Percentiles rank a stretch among this genome's conserved stretches.
Evolutionary conservation across 2,329 filamentous ascomycete species (phyloP).

Genomic region (Diaporthe humulicola): DNA sequence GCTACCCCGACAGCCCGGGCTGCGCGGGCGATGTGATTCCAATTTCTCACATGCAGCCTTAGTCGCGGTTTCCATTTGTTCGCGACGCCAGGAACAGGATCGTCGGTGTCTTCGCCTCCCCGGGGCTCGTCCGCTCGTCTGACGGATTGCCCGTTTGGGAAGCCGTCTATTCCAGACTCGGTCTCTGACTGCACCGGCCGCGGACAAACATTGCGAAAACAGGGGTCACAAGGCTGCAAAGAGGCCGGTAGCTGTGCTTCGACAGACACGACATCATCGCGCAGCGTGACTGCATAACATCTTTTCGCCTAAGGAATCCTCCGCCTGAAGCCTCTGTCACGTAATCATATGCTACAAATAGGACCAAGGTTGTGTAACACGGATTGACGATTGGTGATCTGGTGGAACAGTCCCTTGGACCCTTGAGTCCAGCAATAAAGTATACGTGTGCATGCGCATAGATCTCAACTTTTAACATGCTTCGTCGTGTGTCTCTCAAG

Average conservation of each 20-base stretch:
- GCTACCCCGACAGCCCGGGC: background rate
- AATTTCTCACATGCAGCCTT: slow-evolving; percentile 30
- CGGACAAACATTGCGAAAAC: background rate
- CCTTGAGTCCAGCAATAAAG: background rate
- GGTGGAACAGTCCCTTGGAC: background rate
- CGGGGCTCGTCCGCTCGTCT: slow-evolving; percentile 12
- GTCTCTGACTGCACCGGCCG: background rate
- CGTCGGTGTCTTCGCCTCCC: background rate
- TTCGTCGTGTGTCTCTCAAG: background rate
- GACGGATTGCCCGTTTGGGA: slow-evolving; percentile 24
- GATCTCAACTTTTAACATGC: background rate
- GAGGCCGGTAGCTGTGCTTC: background rate
- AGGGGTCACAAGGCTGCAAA: slow-evolving; percentile 26
- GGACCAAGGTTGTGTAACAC: background rate
- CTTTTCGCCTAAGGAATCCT: slow-evolving; percentile 5
- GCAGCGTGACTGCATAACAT: slow-evolving; percentile 6
- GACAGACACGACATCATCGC: slow-evolving; percentile 30
- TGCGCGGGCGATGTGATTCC: slow-evolving; percentile 27
- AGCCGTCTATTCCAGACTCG: slow-evolving; percentile 13
- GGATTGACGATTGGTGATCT: background rate
- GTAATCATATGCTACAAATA: slow-evolving; percentile 25
- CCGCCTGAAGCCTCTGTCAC: background rate
- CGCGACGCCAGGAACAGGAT: slow-evolving; percentile 15
- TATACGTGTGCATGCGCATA: background rate
- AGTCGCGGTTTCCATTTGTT: slow-evolving; percentile 15